Evolutionary conservation across 2,329 filamentous ascomycete species (phyloP).

Genomic region (Trichoderma sp.): DNA sequence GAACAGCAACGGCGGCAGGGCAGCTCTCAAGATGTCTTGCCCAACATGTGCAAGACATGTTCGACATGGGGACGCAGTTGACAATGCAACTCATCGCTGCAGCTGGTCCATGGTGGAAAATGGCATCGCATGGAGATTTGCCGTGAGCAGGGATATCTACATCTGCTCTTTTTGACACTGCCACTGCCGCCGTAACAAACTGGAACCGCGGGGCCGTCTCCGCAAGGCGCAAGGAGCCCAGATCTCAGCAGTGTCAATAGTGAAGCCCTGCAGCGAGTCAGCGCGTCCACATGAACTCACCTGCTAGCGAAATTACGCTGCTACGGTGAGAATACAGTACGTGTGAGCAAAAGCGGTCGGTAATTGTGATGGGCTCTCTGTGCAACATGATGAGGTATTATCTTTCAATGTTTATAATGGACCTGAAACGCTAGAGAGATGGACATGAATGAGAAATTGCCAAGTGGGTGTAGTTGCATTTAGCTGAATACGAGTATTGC

Average conservation of each 20-base stretch:
- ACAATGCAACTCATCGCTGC: slow-evolving; percentile 3
- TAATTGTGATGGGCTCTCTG: slow-evolving; percentile 11
- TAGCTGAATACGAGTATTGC: background rate
- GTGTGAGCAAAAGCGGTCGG: background rate
- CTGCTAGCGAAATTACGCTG: slow-evolving; percentile 14
- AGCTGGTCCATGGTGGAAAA: background rate
- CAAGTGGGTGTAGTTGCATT: background rate
- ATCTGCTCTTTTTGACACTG: background rate
- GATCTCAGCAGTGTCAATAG: slow-evolving; percentile 8
- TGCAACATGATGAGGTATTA: slow-evolving; percentile 10
- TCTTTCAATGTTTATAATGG: background rate
- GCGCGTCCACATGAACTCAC: background rate
- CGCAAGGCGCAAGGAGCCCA: slow-evolving; percentile 14
- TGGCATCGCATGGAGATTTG: background rate
- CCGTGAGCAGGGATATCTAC: slow-evolving; percentile 1
- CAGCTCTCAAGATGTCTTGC: background rate
- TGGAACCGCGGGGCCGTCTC: slow-evolving; percentile 16
- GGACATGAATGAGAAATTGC: background rate
- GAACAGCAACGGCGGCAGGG: background rate
- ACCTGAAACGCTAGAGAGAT: slow-evolving; percentile 16
- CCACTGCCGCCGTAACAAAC: background rate
- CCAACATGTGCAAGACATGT: slow-evolving; percentile 9
- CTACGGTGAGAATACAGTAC: slow-evolving; percentile 8
- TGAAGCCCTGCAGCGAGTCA: slow-evolving; percentile 12
- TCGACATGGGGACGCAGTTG: background rate